Evolutionary conservation across 176 grass and related monocot species (phyloP).

Genomic region (barley (Hordeum vulgare)): MorexV3_pseudomolecules_assembly NC_058518.1:346380613-346381112

Average conservation of each 20-base stretch:
- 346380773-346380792: slow-evolving; percentile 11
- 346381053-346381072: slow-evolving; percentile 70
- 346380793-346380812: slow-evolving; percentile 53
- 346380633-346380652: background rate
- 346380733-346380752: slow-evolving; percentile 55
- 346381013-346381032: slow-evolving; percentile 69
- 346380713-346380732: slow-evolving; percentile 86
- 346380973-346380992: slow-evolving; percentile 43
- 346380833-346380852: slow-evolving; percentile 14
- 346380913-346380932: slow-evolving; percentile 22
- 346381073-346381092: slow-evolving; percentile 64
- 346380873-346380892: slow-evolving; percentile 23
- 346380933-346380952: slow-evolving; percentile 22
- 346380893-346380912: slow-evolving; percentile 10
- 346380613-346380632: background rate
- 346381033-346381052: slow-evolving; percentile 68
- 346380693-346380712: slow-evolving; percentile 64
- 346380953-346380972: slow-evolving; percentile 73
- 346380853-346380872: slow-evolving; percentile 8
- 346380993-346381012: slow-evolving; percentile 73
- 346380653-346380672: background rate
- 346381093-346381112: slow-evolving; percentile 19
- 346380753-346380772: slow-evolving; percentile 26
- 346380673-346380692: background rate
- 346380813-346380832: slow-evolving; percentile 33